Conservation (phyloP, 139 green algal genomes). For the Closterium sp. region DNA sequence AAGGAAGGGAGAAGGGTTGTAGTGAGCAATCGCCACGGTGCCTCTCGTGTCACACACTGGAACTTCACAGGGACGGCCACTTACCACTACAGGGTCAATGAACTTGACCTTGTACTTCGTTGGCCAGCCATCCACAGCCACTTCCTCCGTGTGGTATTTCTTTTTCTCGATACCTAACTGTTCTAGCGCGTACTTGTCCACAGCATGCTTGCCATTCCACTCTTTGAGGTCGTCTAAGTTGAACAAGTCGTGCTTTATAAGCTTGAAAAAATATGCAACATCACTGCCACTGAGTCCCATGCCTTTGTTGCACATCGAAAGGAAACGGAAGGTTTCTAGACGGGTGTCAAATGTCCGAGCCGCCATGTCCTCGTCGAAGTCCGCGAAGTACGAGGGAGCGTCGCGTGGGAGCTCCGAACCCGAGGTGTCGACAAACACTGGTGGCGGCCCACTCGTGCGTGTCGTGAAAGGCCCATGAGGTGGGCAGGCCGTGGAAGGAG, state of each 20-base stretch:
- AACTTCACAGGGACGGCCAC: no score
- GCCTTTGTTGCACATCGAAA: neutral
- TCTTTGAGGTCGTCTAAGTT: neutral
- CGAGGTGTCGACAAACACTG: no score
- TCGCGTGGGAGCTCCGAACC: no score
- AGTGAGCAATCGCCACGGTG: neutral
- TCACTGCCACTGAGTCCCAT: neutral
- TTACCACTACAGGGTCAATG: neutral
- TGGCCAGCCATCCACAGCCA: neutral
- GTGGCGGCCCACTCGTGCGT: no score
- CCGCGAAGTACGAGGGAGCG: no score
- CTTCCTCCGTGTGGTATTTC: neutral
- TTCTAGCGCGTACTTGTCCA: neutral
- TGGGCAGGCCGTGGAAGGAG: no score
- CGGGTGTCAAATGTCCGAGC: neutral
- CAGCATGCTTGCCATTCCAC: neutral
- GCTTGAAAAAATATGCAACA: neutral
- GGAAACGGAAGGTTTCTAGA: neutral
- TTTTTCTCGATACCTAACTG: neutral
- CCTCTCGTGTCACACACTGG: neutral
- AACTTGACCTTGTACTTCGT: neutral
- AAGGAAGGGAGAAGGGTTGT: neutral
- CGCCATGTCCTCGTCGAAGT: no score
- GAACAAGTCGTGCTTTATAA: neutral
- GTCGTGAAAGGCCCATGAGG: no score